Evolutionary conservation across 495 filamentous ascomycete genomes (phyloP).

Genomic region (Arthonia radiata): DNA sequence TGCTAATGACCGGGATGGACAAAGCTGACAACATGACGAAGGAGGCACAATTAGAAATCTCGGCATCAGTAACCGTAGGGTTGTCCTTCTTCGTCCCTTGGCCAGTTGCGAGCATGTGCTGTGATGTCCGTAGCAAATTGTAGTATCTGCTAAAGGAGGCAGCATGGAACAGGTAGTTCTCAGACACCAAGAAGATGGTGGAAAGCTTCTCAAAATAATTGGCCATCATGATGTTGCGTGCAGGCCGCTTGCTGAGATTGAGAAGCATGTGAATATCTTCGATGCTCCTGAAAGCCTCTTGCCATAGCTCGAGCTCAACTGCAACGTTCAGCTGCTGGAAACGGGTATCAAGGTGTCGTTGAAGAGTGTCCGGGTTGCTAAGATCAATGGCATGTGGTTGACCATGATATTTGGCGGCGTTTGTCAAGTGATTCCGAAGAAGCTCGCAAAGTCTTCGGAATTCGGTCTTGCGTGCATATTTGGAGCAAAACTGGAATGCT

Average conservation of each 20-base stretch:
- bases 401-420: constrained; percentile 92
- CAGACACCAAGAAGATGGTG: constrained; percentile 91
- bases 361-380: constrained; percentile 87
- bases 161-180: constrained; percentile 98
- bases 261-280: constrained; percentile 98
- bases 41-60: constrained; percentile 70
- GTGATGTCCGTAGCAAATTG: constrained; percentile 78
- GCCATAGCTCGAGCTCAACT: constrained; percentile 93
- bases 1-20: constrained; percentile 96
- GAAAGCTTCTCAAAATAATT: constrained; percentile 99
- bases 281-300: constrained; percentile 95
- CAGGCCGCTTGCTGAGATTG: constrained; percentile 91
- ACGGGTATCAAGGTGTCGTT: constrained; percentile 88
- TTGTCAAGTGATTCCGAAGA: constrained; percentile 93
- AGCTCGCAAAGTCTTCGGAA: constrained; percentile 96
- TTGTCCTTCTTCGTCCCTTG: constrained; percentile 83
- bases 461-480: constrained; percentile 96
- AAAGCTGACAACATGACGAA: constrained; percentile 91
- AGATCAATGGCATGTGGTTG: constrained; percentile 99
- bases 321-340: constrained; percentile 98
- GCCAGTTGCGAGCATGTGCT: constrained; percentile 58
- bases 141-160: constrained; percentile 93
- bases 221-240: constrained; percentile 99
- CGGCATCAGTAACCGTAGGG: constrained; percentile 64
- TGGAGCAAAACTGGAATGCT: constrained; percentile 94